phyloP scores from a whole-genome alignment of 768 basidiomycete species.

The Trametes cubensis region DNA sequence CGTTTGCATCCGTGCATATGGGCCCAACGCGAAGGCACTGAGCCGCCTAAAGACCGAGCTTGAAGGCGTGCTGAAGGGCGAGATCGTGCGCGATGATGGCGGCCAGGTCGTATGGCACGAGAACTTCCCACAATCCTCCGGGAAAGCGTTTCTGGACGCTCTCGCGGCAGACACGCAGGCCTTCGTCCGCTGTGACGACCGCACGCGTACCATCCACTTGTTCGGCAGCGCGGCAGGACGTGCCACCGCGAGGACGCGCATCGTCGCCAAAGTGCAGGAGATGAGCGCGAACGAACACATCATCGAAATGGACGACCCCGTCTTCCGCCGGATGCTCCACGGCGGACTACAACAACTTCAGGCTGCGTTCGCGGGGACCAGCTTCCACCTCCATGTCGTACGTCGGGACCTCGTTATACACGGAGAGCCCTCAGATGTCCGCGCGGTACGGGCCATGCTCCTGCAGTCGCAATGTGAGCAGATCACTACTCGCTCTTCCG shows the following conservation, averaged over 20 bases:
- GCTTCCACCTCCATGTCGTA: constrained; percentile 45
- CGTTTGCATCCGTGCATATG: constrained; percentile 44
- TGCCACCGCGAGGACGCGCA: constrained; percentile 34
- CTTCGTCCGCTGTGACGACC: constrained; percentile 46
- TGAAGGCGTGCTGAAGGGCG: constrained; percentile 43
- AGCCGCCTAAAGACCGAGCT: constrained; percentile 41
- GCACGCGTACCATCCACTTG: constrained; percentile 41
- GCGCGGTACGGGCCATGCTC: constrained; percentile 2
- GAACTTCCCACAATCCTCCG: constrained; percentile 48
- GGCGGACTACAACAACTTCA: constrained; percentile 43
- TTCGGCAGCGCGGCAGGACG: constrained; percentile 42
- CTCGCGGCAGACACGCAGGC: constrained; percentile 39
- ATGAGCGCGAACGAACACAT: constrained; percentile 41
- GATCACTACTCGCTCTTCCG: not conserved
- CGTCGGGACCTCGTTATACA: constrained; percentile 45
- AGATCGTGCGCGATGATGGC: constrained; percentile 37
- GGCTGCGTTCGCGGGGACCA: constrained; percentile 41
- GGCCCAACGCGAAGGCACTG: constrained; percentile 40
- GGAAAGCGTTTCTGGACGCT: constrained; percentile 40
- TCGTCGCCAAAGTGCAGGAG: constrained; percentile 44
- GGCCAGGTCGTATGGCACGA: constrained; percentile 47
- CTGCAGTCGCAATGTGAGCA: not conserved
- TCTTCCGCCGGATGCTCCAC: constrained; percentile 43
- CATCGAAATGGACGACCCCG: constrained; percentile 38
- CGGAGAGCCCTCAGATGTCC: constrained; percentile 34